These are phyloP conservation scores for Roridomyces roridus DNA, from an alignment of 768 basidiomycete species.

Conservation along the genomic window DNA sequence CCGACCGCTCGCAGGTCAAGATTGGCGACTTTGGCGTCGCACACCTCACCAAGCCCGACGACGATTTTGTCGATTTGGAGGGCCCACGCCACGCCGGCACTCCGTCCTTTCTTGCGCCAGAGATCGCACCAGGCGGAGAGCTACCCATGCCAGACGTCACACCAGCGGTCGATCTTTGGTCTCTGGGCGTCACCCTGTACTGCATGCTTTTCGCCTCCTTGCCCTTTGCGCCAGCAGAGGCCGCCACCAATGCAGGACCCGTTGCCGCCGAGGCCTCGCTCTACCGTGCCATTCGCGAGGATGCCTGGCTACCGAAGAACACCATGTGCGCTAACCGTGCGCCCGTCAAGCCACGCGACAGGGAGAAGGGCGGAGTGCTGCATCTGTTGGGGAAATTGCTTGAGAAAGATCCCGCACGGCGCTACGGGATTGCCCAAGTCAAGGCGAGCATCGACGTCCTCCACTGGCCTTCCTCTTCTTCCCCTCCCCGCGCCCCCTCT, in stretches of 20 bases:
- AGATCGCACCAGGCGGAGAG: conserved; percentile 63
- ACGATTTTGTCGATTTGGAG: conserved; percentile 77
- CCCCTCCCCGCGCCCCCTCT: neutral
- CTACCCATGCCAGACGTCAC: conserved; percentile 59
- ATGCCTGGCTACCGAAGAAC: neutral
- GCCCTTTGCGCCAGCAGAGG: conserved; percentile 60
- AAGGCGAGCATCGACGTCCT: conserved; percentile 13
- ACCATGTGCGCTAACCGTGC: conserved; percentile 8
- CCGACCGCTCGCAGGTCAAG: conserved; percentile 88
- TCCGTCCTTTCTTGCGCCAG: conserved; percentile 95
- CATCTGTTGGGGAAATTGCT: conserved; percentile 4
- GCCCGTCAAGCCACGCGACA: neutral
- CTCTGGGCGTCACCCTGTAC: conserved; percentile 94
- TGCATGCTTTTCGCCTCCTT: conserved; percentile 89
- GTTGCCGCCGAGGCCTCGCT: conserved; percentile 10
- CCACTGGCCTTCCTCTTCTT: neutral
- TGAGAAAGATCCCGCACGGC: neutral
- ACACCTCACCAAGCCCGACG: conserved; percentile 78
- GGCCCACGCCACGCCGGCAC: conserved; percentile 88
- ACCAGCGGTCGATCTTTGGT: conserved; percentile 97
- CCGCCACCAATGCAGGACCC: neutral
- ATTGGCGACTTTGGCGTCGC: conserved; percentile 99
- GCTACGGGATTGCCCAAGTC: conserved; percentile 8
- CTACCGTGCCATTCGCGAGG: conserved; percentile 18
- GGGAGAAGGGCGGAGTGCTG: conserved; percentile 6